Conservation (phyloP, 257 asterid genomes). For the Verbena officinalis region DNA sequence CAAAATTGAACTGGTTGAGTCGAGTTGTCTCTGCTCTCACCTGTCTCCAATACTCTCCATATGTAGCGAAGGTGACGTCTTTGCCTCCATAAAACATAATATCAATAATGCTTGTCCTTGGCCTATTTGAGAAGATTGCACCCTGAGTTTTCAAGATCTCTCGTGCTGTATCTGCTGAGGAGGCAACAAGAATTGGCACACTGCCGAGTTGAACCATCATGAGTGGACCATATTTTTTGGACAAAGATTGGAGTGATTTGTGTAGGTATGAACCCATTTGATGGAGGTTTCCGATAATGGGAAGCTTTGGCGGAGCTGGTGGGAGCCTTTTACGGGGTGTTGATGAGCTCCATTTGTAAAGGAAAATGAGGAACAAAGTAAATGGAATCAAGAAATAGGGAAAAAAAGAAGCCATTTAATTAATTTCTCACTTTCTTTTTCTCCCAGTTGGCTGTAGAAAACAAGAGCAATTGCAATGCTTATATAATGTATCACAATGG, state of each 20-base stretch:
- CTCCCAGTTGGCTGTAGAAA: background rate
- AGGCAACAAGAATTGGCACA: conserved; percentile 41
- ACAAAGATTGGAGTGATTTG: conserved; percentile 39
- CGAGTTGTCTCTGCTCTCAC: too few species aligned
- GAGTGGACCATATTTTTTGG: conserved; percentile 39
- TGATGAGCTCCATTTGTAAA: background rate
- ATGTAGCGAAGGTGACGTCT: conserved; percentile 36
- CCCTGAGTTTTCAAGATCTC: conserved; percentile 47
- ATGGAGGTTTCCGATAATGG: conserved; percentile 44
- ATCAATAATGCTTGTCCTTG: conserved; percentile 29
- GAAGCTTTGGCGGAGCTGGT: conserved; percentile 48
- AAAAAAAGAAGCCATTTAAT: conserved; percentile 15
- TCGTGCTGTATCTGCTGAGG: conserved; percentile 38
- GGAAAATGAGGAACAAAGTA: conserved; percentile 3
- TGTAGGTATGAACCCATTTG: conserved; percentile 44
- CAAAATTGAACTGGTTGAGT: too few species aligned
- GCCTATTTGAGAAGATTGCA: conserved; percentile 36
- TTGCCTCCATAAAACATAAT: conserved; percentile 27
- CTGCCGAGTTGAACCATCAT: conserved; percentile 45
- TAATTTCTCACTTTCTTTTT: background rate
- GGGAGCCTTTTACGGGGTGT: conserved; percentile 24
- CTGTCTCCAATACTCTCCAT: conserved; percentile 48
- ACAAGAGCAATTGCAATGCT: background rate
- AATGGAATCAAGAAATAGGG: conserved; percentile 1
- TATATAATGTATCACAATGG: too few species aligned